Conservation (phyloP, 345 rosid species). For the Ricinus communis region DNA sequence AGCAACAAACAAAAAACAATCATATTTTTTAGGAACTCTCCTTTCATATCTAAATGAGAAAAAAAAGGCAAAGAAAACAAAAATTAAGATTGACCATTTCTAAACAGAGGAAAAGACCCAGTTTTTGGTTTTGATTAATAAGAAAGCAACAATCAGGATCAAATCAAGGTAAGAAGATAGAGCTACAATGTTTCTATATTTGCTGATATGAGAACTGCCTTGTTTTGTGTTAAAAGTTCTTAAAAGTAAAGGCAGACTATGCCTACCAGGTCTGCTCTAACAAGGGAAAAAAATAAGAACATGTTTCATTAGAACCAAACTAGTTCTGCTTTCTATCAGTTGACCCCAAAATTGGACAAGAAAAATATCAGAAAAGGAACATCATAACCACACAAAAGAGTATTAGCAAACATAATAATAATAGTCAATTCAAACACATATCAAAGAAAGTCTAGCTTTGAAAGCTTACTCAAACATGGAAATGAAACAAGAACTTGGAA, state of each 20-base stretch:
- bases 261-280: slow-evolving; percentile 26
- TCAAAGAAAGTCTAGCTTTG: slow-evolving; percentile 31
- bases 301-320: slow-evolving; percentile 9
- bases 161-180: slow-evolving; percentile 11
- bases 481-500: slow-evolving; percentile 15
- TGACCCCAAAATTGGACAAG: slow-evolving; percentile 25
- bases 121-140: slow-evolving; percentile 14
- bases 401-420: slow-evolving; percentile 17
- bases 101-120: slow-evolving; percentile 20
- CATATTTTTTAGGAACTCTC: slow-evolving; percentile 17
- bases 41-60: slow-evolving; percentile 27
- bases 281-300: slow-evolving; percentile 16
- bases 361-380: slow-evolving; percentile 13
- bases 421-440: slow-evolving; percentile 20
- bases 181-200: slow-evolving; percentile 15
- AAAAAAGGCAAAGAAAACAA: too few relatives aligned
- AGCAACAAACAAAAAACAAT: slow-evolving; percentile 26
- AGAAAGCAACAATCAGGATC: slow-evolving; percentile 1
- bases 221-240: slow-evolving; percentile 13
- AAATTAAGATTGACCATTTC: slow-evolving; percentile 43
- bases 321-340: slow-evolving; percentile 24
- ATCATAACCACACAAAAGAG: slow-evolving; percentile 16
- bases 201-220: slow-evolving; percentile 14
- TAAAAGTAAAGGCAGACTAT: slow-evolving; percentile 14
- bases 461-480: slow-evolving; percentile 35